Base-by-base conservation (phyloP, 345 rosid species). In the Euphorbia peplus region DNA sequence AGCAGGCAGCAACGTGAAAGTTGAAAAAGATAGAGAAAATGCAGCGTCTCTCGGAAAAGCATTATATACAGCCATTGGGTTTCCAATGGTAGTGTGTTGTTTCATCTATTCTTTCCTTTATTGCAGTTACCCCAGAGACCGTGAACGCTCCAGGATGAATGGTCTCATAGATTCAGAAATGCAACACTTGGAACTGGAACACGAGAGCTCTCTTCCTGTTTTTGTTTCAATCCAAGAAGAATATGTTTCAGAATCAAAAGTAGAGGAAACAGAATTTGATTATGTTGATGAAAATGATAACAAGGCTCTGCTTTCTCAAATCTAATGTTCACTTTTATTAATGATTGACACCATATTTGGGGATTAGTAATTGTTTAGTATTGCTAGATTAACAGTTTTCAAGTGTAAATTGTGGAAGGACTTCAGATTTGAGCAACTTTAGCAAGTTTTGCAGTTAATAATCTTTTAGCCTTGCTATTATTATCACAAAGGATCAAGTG, bases 201-300 rank as follows among this genome's bases (percentile, higher is more conserved):
- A n/a, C n/a, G n/a, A n/a, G n/a, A n/a, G n/a, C n/a, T n/a, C n/a
- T n/a, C n/a, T n/a, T n/a, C n/a, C n/a, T n/a, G n/a, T n/a, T n/a
- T n/a, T n/a, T n/a, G n/a, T n/a, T n/a, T n/a, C n/a, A n/a, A n/a
- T n/a, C n/a, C n/a, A n/a, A n/a, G n/a, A n/a, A n/a, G n/a, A n/a
- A n/a, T 50, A 73, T 26, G 29, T 28, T 41, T 58, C 44, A 1
- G 78, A 48, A 59, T 44, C 69, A 7, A 75, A 70, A 62, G 35
- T 25, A n/a, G 56, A 42, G 48, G 84, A 83, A 35, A 75, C 74
- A 76, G 77, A 80, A 19, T 76, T 82, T 4, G 78, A 81, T 10
- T 81, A 80, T 58, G 51, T 63, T 10, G 83, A 85, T 67, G 84
- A 75, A 37, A 63, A 41, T 35, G 84, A 86, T 35, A 80, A 86